Evolutionary conservation across 83 land plant species (phyloP), one percentile per base, ranked within the genome.

Genomic region (Larix sibirica): DNA sequence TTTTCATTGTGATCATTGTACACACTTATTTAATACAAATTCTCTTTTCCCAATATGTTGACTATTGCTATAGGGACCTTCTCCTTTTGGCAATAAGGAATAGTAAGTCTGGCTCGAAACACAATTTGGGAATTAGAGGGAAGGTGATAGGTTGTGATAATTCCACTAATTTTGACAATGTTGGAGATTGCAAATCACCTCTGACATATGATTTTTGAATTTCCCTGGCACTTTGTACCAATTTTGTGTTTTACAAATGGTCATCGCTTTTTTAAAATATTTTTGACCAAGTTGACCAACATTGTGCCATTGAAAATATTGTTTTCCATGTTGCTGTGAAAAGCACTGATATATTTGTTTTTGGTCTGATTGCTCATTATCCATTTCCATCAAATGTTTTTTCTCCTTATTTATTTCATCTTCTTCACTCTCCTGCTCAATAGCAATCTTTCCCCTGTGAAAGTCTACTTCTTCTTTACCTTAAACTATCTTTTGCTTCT

Each of bases 91-190:
- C n/a, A 33, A 16, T 17, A 69, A 69, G 42, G 47, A 69, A 31
- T 4, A 69, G 17, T 65, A 67, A 28, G 28, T 28, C 0, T 28
- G 28, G 28, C 28, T 28, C 28, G 28, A 28, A 28, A 28, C 28
- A 28, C 28, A 28, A 28, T 28, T 28, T 28, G 28, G 28, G 28
- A 28, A 28, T 28, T 28, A 28, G 28, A 28, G 28, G 28, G 28
- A 28, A 28, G 28, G 0, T 87, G 88, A 42, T 76, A 71, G 42
- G 89, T 89, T 14, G 85, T 44, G 96, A 89, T n/a, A 89, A 67
- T 36, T 94, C 94, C 62, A 88, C 88, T 28, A 93, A 86, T 82
- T 86, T 94, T 67, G 93, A 85, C 54, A 90, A 90, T 33, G 86
- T 62, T 0, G 89, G 95, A 33, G 91, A 89, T 80, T 90, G 95